A percentile compares a stretch with the other conserved stretches of the same genome.
Evolutionary conservation across 2,329 filamentous ascomycete genomes (phyloP).

Genomic region (Scolecobasidium constrictum): DNA sequence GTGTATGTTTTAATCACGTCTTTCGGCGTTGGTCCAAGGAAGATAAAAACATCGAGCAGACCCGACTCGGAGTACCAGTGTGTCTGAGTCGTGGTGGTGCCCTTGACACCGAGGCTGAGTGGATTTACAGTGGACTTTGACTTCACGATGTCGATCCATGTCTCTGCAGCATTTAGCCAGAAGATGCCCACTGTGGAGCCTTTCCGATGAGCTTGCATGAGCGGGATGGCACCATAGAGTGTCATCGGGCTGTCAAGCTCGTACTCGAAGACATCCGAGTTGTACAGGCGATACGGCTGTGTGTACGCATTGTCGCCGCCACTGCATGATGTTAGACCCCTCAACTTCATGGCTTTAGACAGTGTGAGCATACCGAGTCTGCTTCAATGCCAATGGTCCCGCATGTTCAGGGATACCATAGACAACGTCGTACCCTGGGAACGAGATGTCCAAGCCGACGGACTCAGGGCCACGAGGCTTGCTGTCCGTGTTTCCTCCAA

Average conservation of each 20-base stretch:
- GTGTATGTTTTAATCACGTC: slow-evolving; percentile 75
- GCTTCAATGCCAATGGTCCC: slow-evolving; percentile 74
- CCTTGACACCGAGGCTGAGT: slow-evolving; percentile 57
- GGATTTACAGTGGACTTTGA: slow-evolving; percentile 63
- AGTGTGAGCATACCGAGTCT: slow-evolving; percentile 52
- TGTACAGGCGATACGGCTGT: slow-evolving; percentile 91
- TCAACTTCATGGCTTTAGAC: not conserved
- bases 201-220: slow-evolving; percentile 95
- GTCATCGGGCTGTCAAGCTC: slow-evolving; percentile 97
- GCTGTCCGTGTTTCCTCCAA: slow-evolving; percentile 87
- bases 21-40: slow-evolving; percentile 77
- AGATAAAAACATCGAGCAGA: slow-evolving; percentile 83
- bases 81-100: slow-evolving; percentile 69
- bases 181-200: slow-evolving; percentile 91
- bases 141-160: slow-evolving; percentile 93
- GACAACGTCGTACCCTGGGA: slow-evolving; percentile 83
- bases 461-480: slow-evolving; percentile 95
- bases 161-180: slow-evolving; percentile 95
- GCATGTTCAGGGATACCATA: slow-evolving; percentile 92
- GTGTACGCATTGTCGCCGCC: slow-evolving; percentile 76
- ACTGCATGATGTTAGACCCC: slow-evolving; percentile 19
- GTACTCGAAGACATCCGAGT: slow-evolving; percentile 96
- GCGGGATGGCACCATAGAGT: slow-evolving; percentile 89
- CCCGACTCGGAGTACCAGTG: slow-evolving; percentile 97
- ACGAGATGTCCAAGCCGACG: slow-evolving; percentile 80